Evolutionary conservation across 1,139 yeast species (phyloP).

Genomic region (Arxiozyma bovina): DNA sequence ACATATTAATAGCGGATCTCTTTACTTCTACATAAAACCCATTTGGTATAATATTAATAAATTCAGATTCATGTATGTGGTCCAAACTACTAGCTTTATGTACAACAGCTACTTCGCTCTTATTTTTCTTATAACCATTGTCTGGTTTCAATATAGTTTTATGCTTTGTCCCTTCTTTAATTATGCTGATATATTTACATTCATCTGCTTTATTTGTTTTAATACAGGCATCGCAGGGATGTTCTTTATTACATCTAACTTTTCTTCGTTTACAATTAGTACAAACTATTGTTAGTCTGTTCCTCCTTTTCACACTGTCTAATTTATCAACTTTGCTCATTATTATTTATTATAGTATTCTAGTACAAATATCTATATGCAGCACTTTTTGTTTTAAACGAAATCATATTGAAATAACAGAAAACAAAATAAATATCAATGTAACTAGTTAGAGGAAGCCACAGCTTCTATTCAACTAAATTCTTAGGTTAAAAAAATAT

Average conservation of each 20-base stretch:
- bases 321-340: conserved; percentile 1
- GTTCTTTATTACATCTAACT: conserved; percentile 31
- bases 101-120: neutral
- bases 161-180: neutral
- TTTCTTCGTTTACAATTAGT: conserved; percentile 33
- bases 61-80: conserved; percentile 1
- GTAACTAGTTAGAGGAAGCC: neutral
- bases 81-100: neutral
- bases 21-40: conserved; percentile 21
- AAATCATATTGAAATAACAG: neutral
- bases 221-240: conserved; percentile 31
- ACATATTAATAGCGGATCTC: conserved; percentile 24
- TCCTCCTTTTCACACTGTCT: conserved; percentile 13
- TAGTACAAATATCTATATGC: neutral
- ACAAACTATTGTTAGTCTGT: conserved; percentile 30
- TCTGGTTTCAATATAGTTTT: too few relatives aligned
- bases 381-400: neutral
- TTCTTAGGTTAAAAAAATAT: too few relatives aligned
- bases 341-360: neutral
- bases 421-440: too few relatives aligned
- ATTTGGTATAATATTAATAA: conserved; percentile 21
- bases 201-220: conserved; percentile 19
- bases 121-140: neutral
- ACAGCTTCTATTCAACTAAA: neutral
- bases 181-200: conserved; percentile 16